A percentile compares a stretch with the other conserved stretches of the same genome.
Conservation (phyloP, 2,329 filamentous ascomycete species). For the Fusarium tupiense region DNA sequence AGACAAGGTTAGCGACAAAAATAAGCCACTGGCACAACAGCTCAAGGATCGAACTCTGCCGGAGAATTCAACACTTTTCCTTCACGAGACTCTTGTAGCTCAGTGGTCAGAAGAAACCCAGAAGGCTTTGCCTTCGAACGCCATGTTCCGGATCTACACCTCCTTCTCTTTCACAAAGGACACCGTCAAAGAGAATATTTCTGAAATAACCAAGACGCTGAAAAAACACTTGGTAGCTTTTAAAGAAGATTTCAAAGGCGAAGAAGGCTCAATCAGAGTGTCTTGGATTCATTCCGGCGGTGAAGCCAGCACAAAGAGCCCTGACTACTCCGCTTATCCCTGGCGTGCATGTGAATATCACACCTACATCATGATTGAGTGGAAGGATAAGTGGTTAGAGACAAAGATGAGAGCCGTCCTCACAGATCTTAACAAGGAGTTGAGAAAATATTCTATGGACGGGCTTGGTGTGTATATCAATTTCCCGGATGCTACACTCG, state of each 20-base stretch:
- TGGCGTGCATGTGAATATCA: conserved; percentile 46
- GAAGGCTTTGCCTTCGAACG: neutral
- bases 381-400: conserved; percentile 47
- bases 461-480: conserved; percentile 43
- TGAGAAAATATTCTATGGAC: conserved; percentile 36
- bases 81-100: neutral
- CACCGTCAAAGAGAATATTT: neutral
- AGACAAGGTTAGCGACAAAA: rapidly evolving
- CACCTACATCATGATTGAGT: conserved; percentile 45
- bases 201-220: neutral
- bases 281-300: conserved; percentile 46
- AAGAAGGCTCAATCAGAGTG: conserved; percentile 31
- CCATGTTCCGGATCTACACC: neutral
- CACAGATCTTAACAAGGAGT: neutral
- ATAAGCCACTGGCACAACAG: neutral
- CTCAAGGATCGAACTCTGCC: conserved; percentile 32
- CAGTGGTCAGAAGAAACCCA: conserved; percentile 10
- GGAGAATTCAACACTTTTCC: neutral
- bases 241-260: conserved; percentile 20
- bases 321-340: conserved; percentile 39
- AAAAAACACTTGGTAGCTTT: conserved; percentile 27
- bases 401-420: conserved; percentile 36
- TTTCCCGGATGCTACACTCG: conserved; percentile 40
- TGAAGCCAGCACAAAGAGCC: neutral
- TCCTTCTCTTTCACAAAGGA: neutral